These are phyloP conservation scores for Erodium texanum DNA, from an alignment of 441 rosid genomes.

Conservation along the genomic window DNA sequence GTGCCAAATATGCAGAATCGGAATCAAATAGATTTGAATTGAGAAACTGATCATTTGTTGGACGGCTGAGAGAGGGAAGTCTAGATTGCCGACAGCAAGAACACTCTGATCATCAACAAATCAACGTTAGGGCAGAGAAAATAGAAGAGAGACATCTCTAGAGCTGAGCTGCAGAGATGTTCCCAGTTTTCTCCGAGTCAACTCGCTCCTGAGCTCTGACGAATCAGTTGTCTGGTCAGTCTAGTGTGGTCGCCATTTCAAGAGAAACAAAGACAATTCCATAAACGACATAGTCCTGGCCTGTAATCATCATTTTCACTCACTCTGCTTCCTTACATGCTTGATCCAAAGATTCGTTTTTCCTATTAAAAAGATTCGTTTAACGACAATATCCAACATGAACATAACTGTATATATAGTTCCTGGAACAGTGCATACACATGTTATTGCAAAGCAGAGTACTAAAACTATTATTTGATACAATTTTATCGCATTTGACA, in stretches of 20 bases:
- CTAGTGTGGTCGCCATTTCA: background rate
- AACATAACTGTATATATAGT: too few species aligned
- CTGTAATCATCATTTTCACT: too few species aligned
- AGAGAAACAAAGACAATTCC: background rate
- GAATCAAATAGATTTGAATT: background rate
- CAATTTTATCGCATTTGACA: background rate
- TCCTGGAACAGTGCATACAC: background rate
- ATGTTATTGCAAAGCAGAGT: background rate
- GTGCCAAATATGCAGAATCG: background rate
- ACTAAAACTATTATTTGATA: background rate
- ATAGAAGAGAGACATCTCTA: background rate
- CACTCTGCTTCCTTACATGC: too few species aligned
- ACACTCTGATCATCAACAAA: conserved; percentile 34
- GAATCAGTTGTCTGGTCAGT: background rate
- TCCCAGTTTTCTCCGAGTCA: conserved; percentile 51
- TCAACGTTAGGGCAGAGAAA: background rate
- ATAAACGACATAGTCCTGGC: background rate
- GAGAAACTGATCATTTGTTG: conserved; percentile 63
- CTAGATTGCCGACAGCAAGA: conserved; percentile 50
- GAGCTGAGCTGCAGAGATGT: conserved; percentile 51
- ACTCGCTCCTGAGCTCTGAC: conserved; percentile 32
- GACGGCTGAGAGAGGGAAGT: conserved; percentile 46
- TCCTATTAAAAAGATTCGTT: too few species aligned
- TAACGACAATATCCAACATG: too few species aligned
- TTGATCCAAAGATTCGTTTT: too few species aligned